These are phyloP conservation scores for Aeschynomene evenia DNA, from an alignment of 306 rosid genomes.

Conservation along the genomic window DNA sequence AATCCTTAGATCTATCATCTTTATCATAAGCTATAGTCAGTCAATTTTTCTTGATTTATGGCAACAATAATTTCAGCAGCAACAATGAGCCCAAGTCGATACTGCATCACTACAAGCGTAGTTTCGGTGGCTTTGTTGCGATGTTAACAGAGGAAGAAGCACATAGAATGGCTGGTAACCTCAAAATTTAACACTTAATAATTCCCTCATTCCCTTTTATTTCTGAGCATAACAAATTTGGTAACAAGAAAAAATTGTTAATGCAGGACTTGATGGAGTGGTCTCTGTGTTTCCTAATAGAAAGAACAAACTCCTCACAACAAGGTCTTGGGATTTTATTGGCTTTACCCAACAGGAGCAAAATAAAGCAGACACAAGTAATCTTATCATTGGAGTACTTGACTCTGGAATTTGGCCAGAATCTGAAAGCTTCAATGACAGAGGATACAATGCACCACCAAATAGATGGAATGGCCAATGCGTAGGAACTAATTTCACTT, in stretches of 20 bases:
- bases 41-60: too few species aligned
- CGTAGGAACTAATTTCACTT: slow-evolving; percentile 34
- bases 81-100: slow-evolving; percentile 21
- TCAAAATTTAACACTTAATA: too few species aligned
- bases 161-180: slow-evolving; percentile 36
- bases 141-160: slow-evolving; percentile 43
- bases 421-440: slow-evolving; percentile 44
- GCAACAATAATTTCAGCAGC: too few species aligned
- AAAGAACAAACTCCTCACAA: slow-evolving; percentile 41
- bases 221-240: background rate
- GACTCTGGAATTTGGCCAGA: slow-evolving; percentile 61
- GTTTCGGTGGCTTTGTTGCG: slow-evolving; percentile 47
- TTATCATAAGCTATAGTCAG: too few species aligned
- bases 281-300: slow-evolving; percentile 51
- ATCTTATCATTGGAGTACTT: slow-evolving; percentile 45
- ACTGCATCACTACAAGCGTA: slow-evolving; percentile 39
- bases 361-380: slow-evolving; percentile 19
- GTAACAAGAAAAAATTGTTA: background rate
- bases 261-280: slow-evolving; percentile 43
- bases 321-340: slow-evolving; percentile 64
- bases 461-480: slow-evolving; percentile 62
- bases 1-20: too few species aligned
- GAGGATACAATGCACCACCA: slow-evolving; percentile 49
- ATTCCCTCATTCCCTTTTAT: too few species aligned
- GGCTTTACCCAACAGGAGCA: slow-evolving; percentile 38